Conservation (phyloP, 331 rosid species). For the Cydonia oblonga region DNA sequence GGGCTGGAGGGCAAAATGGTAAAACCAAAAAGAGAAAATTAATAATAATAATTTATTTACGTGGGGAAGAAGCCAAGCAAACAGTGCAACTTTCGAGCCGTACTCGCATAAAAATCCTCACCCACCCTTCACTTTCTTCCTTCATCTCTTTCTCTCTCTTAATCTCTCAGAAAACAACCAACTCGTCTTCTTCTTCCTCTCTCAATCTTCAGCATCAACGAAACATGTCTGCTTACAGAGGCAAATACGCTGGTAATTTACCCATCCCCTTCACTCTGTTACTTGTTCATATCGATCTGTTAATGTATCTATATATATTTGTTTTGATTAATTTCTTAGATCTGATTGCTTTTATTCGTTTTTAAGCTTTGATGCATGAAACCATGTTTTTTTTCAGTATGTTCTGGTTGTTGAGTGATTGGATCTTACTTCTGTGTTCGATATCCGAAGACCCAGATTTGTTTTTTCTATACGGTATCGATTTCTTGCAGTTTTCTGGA, state of each 20-base stretch:
- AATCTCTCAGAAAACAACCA: not conserved
- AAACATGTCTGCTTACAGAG: conserved; percentile 16
- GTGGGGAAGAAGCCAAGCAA: not conserved
- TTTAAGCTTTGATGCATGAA: not conserved
- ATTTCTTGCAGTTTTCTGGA: not conserved
- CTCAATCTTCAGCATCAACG: not conserved
- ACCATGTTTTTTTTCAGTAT: not conserved
- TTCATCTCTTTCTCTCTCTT: not conserved
- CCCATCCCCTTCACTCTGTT: not conserved
- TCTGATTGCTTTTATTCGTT: not conserved
- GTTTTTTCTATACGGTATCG: not conserved
- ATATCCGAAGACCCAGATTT: not conserved
- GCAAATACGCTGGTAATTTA: conserved; percentile 29
- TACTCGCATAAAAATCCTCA: not conserved
- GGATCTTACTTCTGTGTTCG: not conserved
- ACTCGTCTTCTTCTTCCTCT: not conserved
- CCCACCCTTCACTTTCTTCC: not conserved
- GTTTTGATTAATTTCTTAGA: not conserved
- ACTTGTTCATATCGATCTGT: not conserved
- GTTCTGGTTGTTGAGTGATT: not conserved
- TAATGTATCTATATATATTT: too few species aligned
- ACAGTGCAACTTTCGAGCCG: not conserved
- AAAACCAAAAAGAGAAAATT: not conserved
- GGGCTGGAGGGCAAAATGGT: not conserved
- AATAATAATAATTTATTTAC: not conserved